These are phyloP conservation scores for Alnus glutinosa DNA, from an alignment of 306 rosid genomes.

Conservation along the genomic window DNA sequence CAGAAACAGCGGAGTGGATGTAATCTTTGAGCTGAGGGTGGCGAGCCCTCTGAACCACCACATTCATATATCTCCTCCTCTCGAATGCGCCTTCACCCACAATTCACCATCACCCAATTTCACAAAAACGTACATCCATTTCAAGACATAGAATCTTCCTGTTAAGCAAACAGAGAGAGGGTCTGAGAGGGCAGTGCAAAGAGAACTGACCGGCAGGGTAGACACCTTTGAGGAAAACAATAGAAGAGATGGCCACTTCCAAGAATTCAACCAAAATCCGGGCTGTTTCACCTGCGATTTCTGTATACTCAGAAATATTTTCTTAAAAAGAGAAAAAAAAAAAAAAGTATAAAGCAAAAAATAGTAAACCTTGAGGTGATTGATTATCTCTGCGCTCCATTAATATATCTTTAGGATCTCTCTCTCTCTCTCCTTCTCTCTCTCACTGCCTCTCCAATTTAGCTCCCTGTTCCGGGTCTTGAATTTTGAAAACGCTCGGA, in stretches of 20 bases:
- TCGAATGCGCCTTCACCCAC: constrained; percentile 74
- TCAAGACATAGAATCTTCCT: not conserved
- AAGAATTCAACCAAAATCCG: constrained; percentile 74
- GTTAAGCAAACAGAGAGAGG: constrained; percentile 27
- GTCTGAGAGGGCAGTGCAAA: not conserved
- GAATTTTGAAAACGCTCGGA: too few species aligned
- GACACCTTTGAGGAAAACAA: constrained; percentile 79
- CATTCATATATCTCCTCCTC: constrained; percentile 81
- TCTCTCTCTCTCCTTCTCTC: too few species aligned
- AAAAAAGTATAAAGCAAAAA: not conserved
- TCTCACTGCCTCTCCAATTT: too few species aligned
- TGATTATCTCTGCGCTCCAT: constrained; percentile 66
- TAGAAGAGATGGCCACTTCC: constrained; percentile 73
- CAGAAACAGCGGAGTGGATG: constrained; percentile 69
- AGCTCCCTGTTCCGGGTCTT: too few species aligned
- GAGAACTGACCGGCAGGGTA: constrained; percentile 74
- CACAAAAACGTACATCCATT: not conserved
- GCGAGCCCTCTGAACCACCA: constrained; percentile 77
- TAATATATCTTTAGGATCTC: not conserved
- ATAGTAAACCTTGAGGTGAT: constrained; percentile 56
- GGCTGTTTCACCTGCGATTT: constrained; percentile 52
- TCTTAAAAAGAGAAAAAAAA: not conserved
- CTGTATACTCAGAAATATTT: not conserved
- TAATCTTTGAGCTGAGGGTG: constrained; percentile 86
- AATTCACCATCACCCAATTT: constrained; percentile 6